Percentiles rank a stretch among this genome's conserved stretches.
These are phyloP conservation scores for Globisporangium rhizosaccharum DNA, from an alignment of 352 stramenopile genomes.

Conservation along the genomic window DNA sequence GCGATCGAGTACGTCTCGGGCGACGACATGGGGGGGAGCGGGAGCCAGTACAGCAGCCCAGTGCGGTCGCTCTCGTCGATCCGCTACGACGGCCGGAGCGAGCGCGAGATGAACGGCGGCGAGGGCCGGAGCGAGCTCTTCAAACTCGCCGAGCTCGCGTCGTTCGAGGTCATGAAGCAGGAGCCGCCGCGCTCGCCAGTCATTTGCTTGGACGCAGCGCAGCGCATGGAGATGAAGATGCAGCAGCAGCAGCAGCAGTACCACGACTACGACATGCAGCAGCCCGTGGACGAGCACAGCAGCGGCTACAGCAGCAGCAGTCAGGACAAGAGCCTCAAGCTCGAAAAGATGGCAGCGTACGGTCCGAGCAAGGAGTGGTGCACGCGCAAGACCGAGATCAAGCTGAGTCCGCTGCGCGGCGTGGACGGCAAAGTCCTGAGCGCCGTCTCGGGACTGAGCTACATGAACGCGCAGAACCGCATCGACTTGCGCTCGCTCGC, in stretches of 20 bases:
- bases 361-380: conserved; percentile 41
- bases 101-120: conserved; percentile 11
- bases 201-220: conserved; percentile 2
- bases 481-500: conserved; percentile 14
- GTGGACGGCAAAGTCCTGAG: conserved; percentile 40
- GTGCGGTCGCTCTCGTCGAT: conserved; percentile 27
- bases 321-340: conserved; percentile 18
- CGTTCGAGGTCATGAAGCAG: conserved; percentile 72
- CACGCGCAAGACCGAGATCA: conserved; percentile 56
- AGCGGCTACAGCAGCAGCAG: not conserved
- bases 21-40: conserved; percentile 30
- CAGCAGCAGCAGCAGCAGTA: conserved; percentile 1
- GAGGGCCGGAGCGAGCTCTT: conserved; percentile 55
- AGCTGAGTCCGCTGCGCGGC: conserved; percentile 49
- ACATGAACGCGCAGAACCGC: conserved; percentile 48
- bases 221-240: conserved; percentile 5
- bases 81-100: conserved; percentile 17
- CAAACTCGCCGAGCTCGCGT: conserved; percentile 65
- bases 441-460: conserved; percentile 40
- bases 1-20: conserved; percentile 60
- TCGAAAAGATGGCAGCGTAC: conserved; percentile 11
- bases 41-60: conserved; percentile 21
- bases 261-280: conserved; percentile 11
- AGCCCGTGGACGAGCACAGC: conserved; percentile 7
- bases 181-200: conserved; percentile 25